Evolutionary conservation across 2,329 filamentous ascomycete genomes (phyloP), one percentile per base, ranked within the genome.

Genomic region (Graphiopsis chlorocephala): DNA sequence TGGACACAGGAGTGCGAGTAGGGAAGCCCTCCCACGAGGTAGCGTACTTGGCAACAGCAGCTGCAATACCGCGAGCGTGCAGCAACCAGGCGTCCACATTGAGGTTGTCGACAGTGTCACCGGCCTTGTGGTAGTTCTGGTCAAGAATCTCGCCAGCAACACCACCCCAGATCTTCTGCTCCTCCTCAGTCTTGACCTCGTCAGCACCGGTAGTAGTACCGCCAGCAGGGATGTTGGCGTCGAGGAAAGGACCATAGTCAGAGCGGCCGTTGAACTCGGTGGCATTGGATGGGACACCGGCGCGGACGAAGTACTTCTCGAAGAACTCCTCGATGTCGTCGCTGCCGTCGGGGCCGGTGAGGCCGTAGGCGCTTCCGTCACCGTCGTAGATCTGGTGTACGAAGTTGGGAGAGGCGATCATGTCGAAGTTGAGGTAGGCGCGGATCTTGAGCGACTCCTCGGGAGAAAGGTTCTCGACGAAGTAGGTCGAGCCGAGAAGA

Each of bases 331-430:
- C 64, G 28, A 53, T 59, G 73, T 91, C 83, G 68, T 88, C 85
- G 0, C 89, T 92, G 1, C 91, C 91, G 3, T 78, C 68, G 0
- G 85, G 84, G 0, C 83, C 84, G 2, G 79, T 80, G 17, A 79
- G 67, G 73, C 85, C 84, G 78, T 80, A 86, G 11, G 80, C 76
- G 45, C 77, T 80, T 65, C 83, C 84, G 71, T 85, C 83, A 55
- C 84, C 84, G 67, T 88, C 85, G 70, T 84, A 84, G 68, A 85
- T 80, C 64, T 79, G 77, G 66, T 79, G 80, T 11, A 80, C 81
- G 67, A 82, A 86, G 77, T 87, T 87, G n/a, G 84, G 84, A 0
- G 81, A 84, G 3, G 83, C 83, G 72, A 89, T 87, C 77, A 79
- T 79, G 67, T 79, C 78, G 68, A 79, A 79, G 70, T 79, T 78